Percentiles rank a stretch among this genome's conserved stretches.
Conservation (phyloP, 129 eudicot species). For the Escallonia herrerae region DNA sequence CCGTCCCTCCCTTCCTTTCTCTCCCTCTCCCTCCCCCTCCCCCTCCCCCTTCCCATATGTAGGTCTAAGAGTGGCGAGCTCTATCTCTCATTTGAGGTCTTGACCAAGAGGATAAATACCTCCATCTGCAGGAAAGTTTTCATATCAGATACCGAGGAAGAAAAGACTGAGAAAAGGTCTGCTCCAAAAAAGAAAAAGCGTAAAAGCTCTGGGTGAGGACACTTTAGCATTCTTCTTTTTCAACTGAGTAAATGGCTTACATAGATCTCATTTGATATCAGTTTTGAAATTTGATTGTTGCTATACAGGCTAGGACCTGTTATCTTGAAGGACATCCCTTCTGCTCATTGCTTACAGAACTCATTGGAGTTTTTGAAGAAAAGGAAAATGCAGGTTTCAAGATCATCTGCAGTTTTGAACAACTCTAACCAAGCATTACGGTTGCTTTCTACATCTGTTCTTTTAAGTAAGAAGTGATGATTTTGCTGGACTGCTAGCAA, state of each 20-base stretch:
- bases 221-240: neutral
- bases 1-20: neutral
- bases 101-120: neutral
- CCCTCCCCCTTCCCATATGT: neutral
- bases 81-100: neutral
- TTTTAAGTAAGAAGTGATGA: constrained; percentile 27
- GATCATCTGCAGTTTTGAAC: constrained; percentile 80
- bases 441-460: constrained; percentile 55
- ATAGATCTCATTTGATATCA: neutral
- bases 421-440: constrained; percentile 81
- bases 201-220: constrained; percentile 53
- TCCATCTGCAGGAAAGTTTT: constrained; percentile 63
- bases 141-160: constrained; percentile 72
- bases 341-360: constrained; percentile 67
- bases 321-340: constrained; percentile 62
- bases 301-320: constrained; percentile 56
- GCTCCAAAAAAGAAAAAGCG: constrained; percentile 51
- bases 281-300: neutral
- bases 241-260: neutral
- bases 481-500: no score
- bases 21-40: neutral
- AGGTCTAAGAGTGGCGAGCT: neutral
- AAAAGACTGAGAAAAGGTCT: constrained; percentile 37
- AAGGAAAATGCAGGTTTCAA: constrained; percentile 61
- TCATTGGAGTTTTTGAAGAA: constrained; percentile 78